Percentiles rank a stretch among this genome's conserved stretches.
These are phyloP conservation scores for Trichoderma gamsii DNA, from an alignment of 495 filamentous ascomycete genomes.

Conservation along the genomic window DNA sequence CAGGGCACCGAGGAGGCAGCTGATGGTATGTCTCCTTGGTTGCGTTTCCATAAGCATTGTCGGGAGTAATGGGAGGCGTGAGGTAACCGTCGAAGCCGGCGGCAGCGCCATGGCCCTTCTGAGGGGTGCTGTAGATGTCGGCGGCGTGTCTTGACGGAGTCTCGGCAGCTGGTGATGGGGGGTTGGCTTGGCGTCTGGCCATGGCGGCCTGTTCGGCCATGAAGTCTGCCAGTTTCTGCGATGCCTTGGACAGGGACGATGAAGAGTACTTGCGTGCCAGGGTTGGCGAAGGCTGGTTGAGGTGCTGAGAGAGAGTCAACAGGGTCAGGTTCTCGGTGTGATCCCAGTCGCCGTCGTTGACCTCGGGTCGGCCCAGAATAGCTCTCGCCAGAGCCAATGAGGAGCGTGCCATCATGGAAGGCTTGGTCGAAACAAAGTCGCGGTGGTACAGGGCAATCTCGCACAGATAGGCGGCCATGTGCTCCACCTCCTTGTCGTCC, in stretches of 20 bases:
- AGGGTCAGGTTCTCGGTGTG: conserved; percentile 72
- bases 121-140: conserved; percentile 69
- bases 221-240: conserved; percentile 77
- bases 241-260: conserved; percentile 72
- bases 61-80: conserved; percentile 95
- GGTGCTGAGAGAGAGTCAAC: conserved; percentile 76
- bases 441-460: conserved; percentile 94
- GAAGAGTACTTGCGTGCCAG: conserved; percentile 84
- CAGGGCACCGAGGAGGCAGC: conserved; percentile 43
- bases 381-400: conserved; percentile 80
- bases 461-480: conserved; percentile 88
- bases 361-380: conserved; percentile 74
- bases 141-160: conserved; percentile 45
- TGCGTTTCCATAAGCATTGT: conserved; percentile 50
- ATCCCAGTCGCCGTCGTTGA: conserved; percentile 71
- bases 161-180: conserved; percentile 66
- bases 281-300: conserved; percentile 80
- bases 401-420: conserved; percentile 83
- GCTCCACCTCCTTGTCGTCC: conserved; percentile 82
- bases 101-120: conserved; percentile 64
- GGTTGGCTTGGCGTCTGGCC: conserved; percentile 48
- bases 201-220: conserved; percentile 75
- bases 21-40: conserved; percentile 37
- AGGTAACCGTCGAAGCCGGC: conserved; percentile 73
- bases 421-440: conserved; percentile 85